Evolutionary conservation across 2,329 filamentous ascomycete genomes (phyloP).

Genomic region (Sporothrix variecibatus): DNA sequence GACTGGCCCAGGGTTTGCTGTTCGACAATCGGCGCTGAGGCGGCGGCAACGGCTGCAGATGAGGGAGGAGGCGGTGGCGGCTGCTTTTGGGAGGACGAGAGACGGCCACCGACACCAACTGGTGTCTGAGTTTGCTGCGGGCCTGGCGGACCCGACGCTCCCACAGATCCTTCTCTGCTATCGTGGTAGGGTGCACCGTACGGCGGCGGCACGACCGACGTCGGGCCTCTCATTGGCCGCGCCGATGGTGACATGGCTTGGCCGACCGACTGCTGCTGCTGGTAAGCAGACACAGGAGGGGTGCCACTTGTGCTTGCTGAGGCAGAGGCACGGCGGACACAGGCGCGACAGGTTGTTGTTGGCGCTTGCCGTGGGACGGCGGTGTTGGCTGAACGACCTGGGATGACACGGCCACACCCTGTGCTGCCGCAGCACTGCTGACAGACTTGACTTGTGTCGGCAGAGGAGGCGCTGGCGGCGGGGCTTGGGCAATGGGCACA

Average conservation of each 20-base stretch:
- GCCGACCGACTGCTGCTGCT: conserved; percentile 39
- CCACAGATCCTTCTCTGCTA: conserved; percentile 15
- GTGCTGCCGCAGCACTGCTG: conserved; percentile 25
- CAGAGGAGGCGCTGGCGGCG: conserved; percentile 34
- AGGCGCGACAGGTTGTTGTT: conserved; percentile 32
- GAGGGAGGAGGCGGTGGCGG: conserved; percentile 36
- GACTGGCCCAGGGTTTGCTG: conserved; percentile 28
- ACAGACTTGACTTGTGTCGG: conserved; percentile 22
- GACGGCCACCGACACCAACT: conserved; percentile 32
- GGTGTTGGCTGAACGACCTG: conserved; percentile 24
- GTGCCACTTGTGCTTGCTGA: conserved; percentile 23
- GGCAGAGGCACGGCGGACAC: conserved; percentile 25
- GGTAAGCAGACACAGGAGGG: not conserved
- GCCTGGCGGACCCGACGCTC: not conserved
- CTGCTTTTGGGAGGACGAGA: conserved; percentile 42
- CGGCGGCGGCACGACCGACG: conserved; percentile 19
- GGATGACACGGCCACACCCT: conserved; percentile 9
- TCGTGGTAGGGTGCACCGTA: conserved; percentile 29
- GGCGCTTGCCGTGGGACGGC: conserved; percentile 31
- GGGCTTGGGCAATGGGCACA: conserved; percentile 40
- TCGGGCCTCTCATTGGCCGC: conserved; percentile 33
- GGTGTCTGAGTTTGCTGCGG: conserved; percentile 2
- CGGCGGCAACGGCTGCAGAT: conserved; percentile 25
- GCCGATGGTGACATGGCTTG: conserved; percentile 51
- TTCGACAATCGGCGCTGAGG: conserved; percentile 8